A percentile compares a stretch with the other conserved stretches of the same genome.
Conservation (phyloP, 352 stramenopile genomes). For the Phytophthora megakarya region DNA sequence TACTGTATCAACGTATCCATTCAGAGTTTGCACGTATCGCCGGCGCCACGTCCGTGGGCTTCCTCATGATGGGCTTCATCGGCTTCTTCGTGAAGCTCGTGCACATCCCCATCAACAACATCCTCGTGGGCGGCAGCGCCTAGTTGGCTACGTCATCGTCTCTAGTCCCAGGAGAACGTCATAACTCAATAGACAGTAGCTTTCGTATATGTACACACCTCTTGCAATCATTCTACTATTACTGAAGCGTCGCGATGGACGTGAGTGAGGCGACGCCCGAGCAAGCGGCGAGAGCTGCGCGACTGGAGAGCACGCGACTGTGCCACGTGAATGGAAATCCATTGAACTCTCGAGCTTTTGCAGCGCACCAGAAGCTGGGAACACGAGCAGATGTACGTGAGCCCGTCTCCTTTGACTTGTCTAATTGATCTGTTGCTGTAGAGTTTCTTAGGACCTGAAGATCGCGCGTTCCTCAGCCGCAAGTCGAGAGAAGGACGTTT, state of each 20-base stretch:
- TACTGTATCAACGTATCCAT: too few species aligned
- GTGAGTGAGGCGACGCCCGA: slow-evolving; percentile 25
- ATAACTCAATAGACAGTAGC: slow-evolving; percentile 49
- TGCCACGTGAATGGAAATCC: slow-evolving; percentile 47
- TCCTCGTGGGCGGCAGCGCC: slow-evolving; percentile 93
- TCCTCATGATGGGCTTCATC: slow-evolving; percentile 99
- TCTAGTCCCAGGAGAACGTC: too few species aligned
- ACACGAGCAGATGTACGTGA: slow-evolving; percentile 23
- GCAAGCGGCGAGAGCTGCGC: slow-evolving; percentile 32
- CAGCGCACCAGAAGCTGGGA: slow-evolving; percentile 25
- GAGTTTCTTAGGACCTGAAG: slow-evolving; percentile 52
- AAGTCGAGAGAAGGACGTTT: slow-evolving; percentile 23
- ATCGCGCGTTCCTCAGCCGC: slow-evolving; percentile 55
- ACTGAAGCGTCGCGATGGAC: slow-evolving; percentile 37
- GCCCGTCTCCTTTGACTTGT: not conserved
- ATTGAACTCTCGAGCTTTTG: slow-evolving; percentile 46
- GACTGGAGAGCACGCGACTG: slow-evolving; percentile 44
- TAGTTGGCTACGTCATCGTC: slow-evolving; percentile 42
- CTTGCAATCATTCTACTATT: slow-evolving; percentile 6
- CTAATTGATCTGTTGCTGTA: slow-evolving; percentile 12
- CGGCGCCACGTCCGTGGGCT: slow-evolving; percentile 95
- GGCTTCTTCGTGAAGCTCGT: slow-evolving; percentile 99
- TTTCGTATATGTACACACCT: slow-evolving; percentile 28
- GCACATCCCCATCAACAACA: slow-evolving; percentile 99
- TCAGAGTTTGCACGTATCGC: slow-evolving; percentile 96